phyloP scores from a whole-genome alignment of 2,329 filamentous ascomycete genomes.

The Fusarium albosuccineum region DNA sequence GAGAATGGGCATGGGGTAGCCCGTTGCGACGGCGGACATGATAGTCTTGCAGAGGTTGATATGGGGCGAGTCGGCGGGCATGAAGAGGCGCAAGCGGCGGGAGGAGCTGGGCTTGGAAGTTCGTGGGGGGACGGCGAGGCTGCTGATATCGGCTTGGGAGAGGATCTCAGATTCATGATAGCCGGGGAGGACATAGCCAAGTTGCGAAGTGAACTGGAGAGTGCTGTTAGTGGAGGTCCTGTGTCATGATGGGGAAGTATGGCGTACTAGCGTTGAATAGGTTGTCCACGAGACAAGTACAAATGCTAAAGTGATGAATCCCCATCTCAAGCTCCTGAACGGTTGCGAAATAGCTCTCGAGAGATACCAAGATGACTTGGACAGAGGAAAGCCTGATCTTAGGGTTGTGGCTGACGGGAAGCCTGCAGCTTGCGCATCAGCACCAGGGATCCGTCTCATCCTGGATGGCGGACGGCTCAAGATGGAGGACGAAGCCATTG shows the following conservation, averaged over 20 bases:
- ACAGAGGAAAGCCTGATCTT: slow-evolving; percentile 3
- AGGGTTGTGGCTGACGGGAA: slow-evolving; percentile 16
- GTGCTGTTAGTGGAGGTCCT: background rate
- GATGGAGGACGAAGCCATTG: slow-evolving; percentile 37
- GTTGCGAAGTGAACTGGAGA: slow-evolving; percentile 27
- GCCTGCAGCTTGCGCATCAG: slow-evolving; percentile 29
- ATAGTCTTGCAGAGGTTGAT: slow-evolving; percentile 56
- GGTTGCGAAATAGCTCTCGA: slow-evolving; percentile 7
- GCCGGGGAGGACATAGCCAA: background rate
- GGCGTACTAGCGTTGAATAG: slow-evolving; percentile 11
- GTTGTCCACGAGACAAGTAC: slow-evolving; percentile 24
- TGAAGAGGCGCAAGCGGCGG: slow-evolving; percentile 53
- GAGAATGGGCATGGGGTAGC: slow-evolving; percentile 54
- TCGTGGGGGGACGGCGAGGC: slow-evolving; percentile 20
- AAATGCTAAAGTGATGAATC: background rate
- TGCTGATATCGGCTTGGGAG: slow-evolving; percentile 20
- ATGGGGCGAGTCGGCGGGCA: slow-evolving; percentile 53
- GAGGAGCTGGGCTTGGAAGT: slow-evolving; percentile 14
- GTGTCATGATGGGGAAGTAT: rapidly evolving
- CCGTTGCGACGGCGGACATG: slow-evolving; percentile 54
- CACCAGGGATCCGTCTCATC: slow-evolving; percentile 26
- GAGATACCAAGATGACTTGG: background rate
- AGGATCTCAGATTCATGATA: background rate
- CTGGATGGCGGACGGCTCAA: slow-evolving; percentile 23
- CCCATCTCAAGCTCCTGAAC: slow-evolving; percentile 17